Conservation (phyloP, 2,329 filamentous ascomycete genomes). For the Elsinoe ampelina region DNA sequence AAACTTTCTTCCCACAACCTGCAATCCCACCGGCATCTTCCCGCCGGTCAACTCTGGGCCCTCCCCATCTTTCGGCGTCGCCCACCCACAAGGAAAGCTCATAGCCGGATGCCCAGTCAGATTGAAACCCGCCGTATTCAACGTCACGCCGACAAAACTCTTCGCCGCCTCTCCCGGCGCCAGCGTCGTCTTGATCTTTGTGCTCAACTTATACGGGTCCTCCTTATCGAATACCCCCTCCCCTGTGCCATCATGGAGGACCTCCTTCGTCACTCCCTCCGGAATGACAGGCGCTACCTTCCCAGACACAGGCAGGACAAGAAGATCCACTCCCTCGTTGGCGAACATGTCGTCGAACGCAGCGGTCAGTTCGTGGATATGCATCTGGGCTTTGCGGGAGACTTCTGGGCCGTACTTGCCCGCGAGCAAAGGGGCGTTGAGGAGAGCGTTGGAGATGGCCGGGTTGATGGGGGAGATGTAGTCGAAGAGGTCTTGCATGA, state of each 20-base stretch:
- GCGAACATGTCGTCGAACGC: conserved; percentile 37
- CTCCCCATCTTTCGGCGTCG: conserved; percentile 18
- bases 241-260: neutral
- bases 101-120: conserved; percentile 43
- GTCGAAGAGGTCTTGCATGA: conserved; percentile 36
- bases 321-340: conserved; percentile 37
- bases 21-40: conserved; percentile 30
- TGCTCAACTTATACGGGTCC: conserved; percentile 19
- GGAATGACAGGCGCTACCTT: conserved; percentile 38
- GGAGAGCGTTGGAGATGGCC: conserved; percentile 36
- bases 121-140: conserved; percentile 41
- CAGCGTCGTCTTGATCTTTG: conserved; percentile 25
- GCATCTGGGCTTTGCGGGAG: conserved; percentile 39
- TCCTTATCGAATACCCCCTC: neutral
- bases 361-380: conserved; percentile 38
- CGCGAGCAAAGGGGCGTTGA: conserved; percentile 30
- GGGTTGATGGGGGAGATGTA: conserved; percentile 37
- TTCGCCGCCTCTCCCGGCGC: conserved; percentile 35
- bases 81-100: conserved; percentile 37
- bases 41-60: conserved; percentile 15
- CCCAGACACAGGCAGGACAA: conserved; percentile 41
- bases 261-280: conserved; percentile 17
- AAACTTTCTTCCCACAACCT: conserved; percentile 29
- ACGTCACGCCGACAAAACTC: conserved; percentile 32
- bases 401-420: conserved; percentile 24